phyloP scores from a whole-genome alignment of 768 basidiomycete genomes.

The Tulasnella sp. region DNA sequence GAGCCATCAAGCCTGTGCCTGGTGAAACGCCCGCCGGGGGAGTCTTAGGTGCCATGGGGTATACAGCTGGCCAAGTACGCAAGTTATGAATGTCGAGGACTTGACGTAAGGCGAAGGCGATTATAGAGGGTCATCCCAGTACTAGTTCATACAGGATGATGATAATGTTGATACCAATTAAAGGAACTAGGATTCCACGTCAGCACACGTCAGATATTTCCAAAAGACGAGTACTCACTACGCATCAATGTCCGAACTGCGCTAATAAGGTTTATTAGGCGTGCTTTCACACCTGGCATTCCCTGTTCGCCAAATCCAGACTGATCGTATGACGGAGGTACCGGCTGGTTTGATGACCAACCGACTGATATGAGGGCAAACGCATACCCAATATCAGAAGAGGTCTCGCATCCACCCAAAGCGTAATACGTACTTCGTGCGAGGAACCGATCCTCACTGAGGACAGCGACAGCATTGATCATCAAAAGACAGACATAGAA shows the following conservation, averaged over 20 bases:
- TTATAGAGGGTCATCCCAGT: conserved; percentile 33
- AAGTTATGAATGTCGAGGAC: conserved; percentile 11
- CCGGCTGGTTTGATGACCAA: conserved; percentile 63
- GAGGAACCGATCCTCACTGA: conserved; percentile 94
- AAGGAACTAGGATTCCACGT: conserved; percentile 50
- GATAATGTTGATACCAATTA: conserved; percentile 76
- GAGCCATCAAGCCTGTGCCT: conserved; percentile 32
- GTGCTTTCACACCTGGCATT: conserved; percentile 57
- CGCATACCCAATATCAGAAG: conserved; percentile 19
- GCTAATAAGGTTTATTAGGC: conserved; percentile 82
- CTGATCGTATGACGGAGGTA: conserved; percentile 32
- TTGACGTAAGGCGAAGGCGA: background rate
- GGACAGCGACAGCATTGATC: conserved; percentile 87
- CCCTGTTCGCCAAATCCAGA: conserved; percentile 38
- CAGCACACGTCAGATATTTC: conserved; percentile 15
- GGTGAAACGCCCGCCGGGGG: conserved; percentile 57
- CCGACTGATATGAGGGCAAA: conserved; percentile 47
- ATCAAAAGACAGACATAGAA: conserved; percentile 79
- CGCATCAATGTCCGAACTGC: conserved; percentile 95
- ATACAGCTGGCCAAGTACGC: conserved; percentile 13
- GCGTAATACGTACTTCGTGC: conserved; percentile 56
- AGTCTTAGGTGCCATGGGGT: conserved; percentile 37
- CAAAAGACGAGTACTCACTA: conserved; percentile 48
- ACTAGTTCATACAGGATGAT: conserved; percentile 79
- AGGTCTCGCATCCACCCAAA: background rate